These are phyloP conservation scores for Leccinum disarticulatum DNA, from an alignment of 768 basidiomycete genomes.

Conservation along the genomic window DNA sequence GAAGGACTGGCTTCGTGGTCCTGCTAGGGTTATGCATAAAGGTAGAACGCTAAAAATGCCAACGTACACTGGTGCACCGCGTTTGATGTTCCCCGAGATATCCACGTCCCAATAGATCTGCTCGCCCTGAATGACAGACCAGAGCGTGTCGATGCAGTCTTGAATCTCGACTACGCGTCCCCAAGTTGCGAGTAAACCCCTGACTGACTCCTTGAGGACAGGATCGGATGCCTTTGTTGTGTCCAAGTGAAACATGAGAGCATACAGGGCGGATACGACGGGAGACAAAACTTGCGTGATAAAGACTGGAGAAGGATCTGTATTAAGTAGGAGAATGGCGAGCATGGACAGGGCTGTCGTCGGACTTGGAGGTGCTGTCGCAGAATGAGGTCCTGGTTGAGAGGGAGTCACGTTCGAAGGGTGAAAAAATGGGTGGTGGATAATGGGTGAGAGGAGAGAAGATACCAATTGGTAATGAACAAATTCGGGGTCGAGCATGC, in stretches of 20 bases:
- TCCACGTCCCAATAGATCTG: slow-evolving; percentile 56
- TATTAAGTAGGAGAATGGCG: slow-evolving; percentile 62
- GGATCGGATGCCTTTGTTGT: slow-evolving; percentile 63
- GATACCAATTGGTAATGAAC: slow-evolving; percentile 16
- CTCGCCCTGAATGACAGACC: slow-evolving; percentile 55
- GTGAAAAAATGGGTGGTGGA: slow-evolving; percentile 46
- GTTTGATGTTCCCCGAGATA: slow-evolving; percentile 50
- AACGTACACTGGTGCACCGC: slow-evolving; percentile 43
- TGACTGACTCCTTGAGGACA: slow-evolving; percentile 54
- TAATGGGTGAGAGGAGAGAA: slow-evolving; percentile 42
- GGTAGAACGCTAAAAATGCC: neutral
- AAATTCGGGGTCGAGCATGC: slow-evolving; percentile 49
- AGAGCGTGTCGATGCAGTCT: slow-evolving; percentile 57
- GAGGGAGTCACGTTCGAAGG: neutral
- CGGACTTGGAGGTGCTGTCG: slow-evolving; percentile 24
- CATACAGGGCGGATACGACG: slow-evolving; percentile 65
- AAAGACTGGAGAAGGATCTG: slow-evolving; percentile 74
- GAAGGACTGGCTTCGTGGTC: slow-evolving; percentile 39
- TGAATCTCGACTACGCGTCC: slow-evolving; percentile 56
- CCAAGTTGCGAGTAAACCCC: slow-evolving; percentile 70
- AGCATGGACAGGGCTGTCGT: slow-evolving; percentile 49
- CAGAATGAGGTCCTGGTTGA: neutral
- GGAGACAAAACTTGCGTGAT: slow-evolving; percentile 66
- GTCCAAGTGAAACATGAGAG: slow-evolving; percentile 56
- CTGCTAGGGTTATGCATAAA: slow-evolving; percentile 3